Evolutionary conservation across 129 eudicot genomes (phyloP).

Genomic region (Erigeron canadensis): DNA sequence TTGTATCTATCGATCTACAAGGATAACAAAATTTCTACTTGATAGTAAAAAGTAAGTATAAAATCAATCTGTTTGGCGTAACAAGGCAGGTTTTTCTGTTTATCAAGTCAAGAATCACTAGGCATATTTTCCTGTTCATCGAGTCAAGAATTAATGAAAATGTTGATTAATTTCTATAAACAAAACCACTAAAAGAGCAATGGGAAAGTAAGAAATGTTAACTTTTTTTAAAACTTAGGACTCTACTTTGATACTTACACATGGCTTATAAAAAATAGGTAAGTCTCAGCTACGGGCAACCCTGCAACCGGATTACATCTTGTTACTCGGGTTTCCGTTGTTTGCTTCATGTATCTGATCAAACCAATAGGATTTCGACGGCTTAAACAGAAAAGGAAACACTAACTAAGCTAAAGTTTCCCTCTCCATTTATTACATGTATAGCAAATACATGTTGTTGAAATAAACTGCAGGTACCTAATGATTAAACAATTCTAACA

Average conservation of each 20-base stretch:
- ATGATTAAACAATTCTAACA: slow-evolving; percentile 14
- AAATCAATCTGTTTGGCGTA: neutral
- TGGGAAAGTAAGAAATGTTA: too few species aligned
- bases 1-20: neutral
- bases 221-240: too few species aligned
- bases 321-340: neutral
- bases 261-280: too few species aligned
- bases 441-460: slow-evolving; percentile 8
- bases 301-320: neutral
- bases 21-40: neutral
- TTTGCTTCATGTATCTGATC: neutral
- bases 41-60: neutral
- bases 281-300: too few species aligned
- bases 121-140: too few species aligned
- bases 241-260: too few species aligned
- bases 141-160: too few species aligned
- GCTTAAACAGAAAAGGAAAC: neutral
- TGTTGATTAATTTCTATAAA: too few species aligned
- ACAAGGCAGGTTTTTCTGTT: too few species aligned
- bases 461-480: neutral
- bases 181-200: too few species aligned
- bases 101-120: too few species aligned
- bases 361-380: neutral
- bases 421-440: neutral
- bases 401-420: neutral